phyloP scores from a whole-genome alignment of 2,329 filamentous ascomycete genomes.

The Colletotrichum noveboracense region DNA sequence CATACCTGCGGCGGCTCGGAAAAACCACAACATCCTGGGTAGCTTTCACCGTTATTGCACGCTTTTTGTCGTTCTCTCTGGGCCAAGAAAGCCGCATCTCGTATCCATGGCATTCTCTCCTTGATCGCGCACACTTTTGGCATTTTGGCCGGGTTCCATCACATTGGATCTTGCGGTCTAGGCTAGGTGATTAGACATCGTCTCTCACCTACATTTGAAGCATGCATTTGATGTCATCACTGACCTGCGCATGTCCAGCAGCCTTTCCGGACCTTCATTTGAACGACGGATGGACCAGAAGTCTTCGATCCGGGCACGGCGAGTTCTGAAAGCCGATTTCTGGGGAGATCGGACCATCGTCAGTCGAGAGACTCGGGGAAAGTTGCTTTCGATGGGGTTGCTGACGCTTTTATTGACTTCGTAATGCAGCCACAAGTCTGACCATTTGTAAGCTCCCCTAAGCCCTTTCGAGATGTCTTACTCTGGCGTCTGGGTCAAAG shows the following conservation, averaged over 20 bases:
- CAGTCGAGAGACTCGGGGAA: background rate
- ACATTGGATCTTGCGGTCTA: background rate
- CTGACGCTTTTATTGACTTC: background rate
- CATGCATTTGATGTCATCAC: rapidly evolving
- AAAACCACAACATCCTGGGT: rapidly evolving
- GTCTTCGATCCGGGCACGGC: no score
- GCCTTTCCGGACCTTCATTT: background rate
- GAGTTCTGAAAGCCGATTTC: background rate
- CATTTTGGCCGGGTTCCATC: background rate
- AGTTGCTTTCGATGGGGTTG: background rate
- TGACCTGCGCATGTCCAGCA: constrained; percentile 10
- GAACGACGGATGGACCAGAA: background rate
- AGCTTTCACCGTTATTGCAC: background rate
- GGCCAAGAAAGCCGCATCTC: background rate
- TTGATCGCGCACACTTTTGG: background rate
- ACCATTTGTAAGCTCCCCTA: background rate
- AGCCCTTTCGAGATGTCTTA: background rate
- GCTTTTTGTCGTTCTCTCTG: background rate
- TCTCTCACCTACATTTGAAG: background rate
- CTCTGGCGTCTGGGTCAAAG: background rate
- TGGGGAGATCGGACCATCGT: background rate
- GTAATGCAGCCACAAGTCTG: background rate
- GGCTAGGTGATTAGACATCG: background rate
- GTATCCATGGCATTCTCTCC: background rate
- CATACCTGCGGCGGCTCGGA: rapidly evolving